These are phyloP conservation scores for Eucalyptus marginata DNA, from an alignment of 345 rosid genomes.

Conservation along the genomic window DNA sequence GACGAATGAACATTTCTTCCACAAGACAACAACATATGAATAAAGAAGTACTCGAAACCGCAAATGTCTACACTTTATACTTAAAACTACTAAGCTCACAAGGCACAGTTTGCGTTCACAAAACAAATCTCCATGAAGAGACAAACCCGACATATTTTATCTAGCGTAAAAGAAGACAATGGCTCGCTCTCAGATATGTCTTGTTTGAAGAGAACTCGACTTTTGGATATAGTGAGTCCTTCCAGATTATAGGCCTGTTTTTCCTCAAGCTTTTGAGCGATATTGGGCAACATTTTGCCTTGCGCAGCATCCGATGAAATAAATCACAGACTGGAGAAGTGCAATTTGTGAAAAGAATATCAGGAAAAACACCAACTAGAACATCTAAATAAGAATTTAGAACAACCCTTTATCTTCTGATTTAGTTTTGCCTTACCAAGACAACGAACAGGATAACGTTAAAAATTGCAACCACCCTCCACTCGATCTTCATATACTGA, in stretches of 20 bases:
- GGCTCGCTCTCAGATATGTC: background rate
- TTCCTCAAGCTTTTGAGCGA: slow-evolving; percentile 31
- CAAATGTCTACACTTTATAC: background rate
- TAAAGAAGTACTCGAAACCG: background rate
- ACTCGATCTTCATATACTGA: slow-evolving; percentile 85
- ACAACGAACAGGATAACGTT: slow-evolving; percentile 55
- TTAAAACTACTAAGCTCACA: background rate
- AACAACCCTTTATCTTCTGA: background rate
- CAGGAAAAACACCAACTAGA: background rate
- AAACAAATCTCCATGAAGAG: background rate
- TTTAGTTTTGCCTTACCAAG: slow-evolving; percentile 42
- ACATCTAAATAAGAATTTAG: background rate
- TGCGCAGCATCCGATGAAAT: slow-evolving; percentile 94
- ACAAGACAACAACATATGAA: background rate
- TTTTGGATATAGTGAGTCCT: background rate
- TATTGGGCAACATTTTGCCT: slow-evolving; percentile 56
- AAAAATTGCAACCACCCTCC: slow-evolving; percentile 86
- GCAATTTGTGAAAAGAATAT: background rate
- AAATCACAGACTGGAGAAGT: slow-evolving; percentile 45
- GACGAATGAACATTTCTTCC: background rate
- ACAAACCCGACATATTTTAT: background rate
- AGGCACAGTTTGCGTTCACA: background rate
- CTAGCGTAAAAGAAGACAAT: background rate
- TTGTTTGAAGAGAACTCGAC: background rate
- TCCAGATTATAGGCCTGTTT: background rate